Conservation (phyloP, 345 rosid genomes). For the Brassica napus region DNA sequence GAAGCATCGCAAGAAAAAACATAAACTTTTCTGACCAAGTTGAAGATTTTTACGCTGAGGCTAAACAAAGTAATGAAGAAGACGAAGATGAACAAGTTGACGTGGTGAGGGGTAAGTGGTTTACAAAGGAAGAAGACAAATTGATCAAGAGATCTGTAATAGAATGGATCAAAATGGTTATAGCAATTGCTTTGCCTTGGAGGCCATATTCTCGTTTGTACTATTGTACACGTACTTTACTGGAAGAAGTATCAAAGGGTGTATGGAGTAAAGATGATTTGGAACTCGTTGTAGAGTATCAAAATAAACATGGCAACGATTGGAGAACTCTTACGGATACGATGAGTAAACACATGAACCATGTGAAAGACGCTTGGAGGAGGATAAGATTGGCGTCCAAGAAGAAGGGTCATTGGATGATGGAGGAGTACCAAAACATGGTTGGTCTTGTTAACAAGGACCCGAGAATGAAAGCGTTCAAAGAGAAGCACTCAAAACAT, state of each 20-base stretch:
- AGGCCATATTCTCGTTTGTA: too few relatives aligned
- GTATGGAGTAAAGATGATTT: too few relatives aligned
- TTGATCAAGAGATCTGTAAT: too few relatives aligned
- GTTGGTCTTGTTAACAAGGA: conserved; percentile 69
- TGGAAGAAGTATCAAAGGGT: too few relatives aligned
- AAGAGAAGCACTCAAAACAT: conserved; percentile 55
- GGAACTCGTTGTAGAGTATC: background rate
- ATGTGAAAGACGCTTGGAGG: conserved; percentile 76
- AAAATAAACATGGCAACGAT: conserved; percentile 57
- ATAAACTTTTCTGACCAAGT: conserved; percentile 49
- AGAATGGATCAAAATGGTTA: too few relatives aligned
- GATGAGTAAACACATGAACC: conserved; percentile 62
- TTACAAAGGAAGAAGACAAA: too few relatives aligned
- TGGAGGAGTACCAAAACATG: conserved; percentile 50
- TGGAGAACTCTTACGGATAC: conserved; percentile 64
- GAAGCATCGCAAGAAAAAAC: too few relatives aligned
- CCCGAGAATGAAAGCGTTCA: conserved; percentile 51
- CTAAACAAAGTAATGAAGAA: too few relatives aligned
- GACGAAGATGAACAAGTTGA: too few relatives aligned
- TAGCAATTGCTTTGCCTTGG: too few relatives aligned
- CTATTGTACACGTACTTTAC: too few relatives aligned
- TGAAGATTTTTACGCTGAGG: conserved; percentile 50
- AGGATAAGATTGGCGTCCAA: conserved; percentile 45
- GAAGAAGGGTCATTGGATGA: conserved; percentile 63
- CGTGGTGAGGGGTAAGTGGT: too few relatives aligned